phyloP scores from a whole-genome alignment of 176 grass and related monocot species.

The Paspalum notatum region DNA sequence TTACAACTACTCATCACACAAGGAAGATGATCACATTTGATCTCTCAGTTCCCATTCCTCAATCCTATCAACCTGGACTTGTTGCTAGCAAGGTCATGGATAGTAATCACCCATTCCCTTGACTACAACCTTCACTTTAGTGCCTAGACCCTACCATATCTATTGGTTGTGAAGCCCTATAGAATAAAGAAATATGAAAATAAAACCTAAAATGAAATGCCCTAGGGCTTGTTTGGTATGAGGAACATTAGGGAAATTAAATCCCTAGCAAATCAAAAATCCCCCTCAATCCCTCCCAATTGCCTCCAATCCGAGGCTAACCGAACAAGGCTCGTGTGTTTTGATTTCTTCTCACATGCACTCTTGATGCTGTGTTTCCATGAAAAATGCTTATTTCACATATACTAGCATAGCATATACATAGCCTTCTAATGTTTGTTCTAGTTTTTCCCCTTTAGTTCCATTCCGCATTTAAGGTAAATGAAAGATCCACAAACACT shows the following conservation, averaged over 20 bases:
- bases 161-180: not conserved
- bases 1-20: too few relatives aligned
- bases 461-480: not conserved
- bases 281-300: too few relatives aligned
- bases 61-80: not conserved
- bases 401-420: not conserved
- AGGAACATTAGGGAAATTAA: too few relatives aligned
- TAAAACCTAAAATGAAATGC: not conserved
- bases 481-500: not conserved
- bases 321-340: not conserved
- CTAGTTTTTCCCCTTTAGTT: not conserved
- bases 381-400: conserved; percentile 3
- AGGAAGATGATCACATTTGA: too few relatives aligned
- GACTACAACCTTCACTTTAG: not conserved
- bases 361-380: not conserved
- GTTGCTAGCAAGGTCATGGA: not conserved
- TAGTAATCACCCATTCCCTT: not conserved
- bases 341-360: not conserved
- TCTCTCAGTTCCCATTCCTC: not conserved
- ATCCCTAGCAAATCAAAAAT: too few relatives aligned
- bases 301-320: too few relatives aligned
- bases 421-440: not conserved
- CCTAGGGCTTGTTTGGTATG: too few relatives aligned
- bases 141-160: not conserved
- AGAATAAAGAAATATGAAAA: not conserved